Evolutionary conservation across 2,329 filamentous ascomycete species (phyloP).

Genomic region (Diaporthe sp.): DNA sequence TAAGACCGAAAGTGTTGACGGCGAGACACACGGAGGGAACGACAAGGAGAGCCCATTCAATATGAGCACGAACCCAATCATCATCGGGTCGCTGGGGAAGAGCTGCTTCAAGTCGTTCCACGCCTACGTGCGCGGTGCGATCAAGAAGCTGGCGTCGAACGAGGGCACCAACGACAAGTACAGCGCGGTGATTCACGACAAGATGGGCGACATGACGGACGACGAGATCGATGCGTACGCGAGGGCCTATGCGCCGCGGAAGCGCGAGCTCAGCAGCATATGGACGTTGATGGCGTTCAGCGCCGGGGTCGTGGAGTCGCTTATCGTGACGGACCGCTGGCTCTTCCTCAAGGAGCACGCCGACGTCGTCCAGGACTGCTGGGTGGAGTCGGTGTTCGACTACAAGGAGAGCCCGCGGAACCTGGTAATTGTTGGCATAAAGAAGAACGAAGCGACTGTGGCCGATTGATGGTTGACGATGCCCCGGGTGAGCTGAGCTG

Average conservation of each 20-base stretch:
- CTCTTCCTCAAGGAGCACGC: constrained; percentile 84
- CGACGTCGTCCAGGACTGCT: constrained; percentile 78
- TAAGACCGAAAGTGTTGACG: constrained; percentile 37
- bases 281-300: constrained; percentile 99
- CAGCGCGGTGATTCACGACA: constrained; percentile 71
- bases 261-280: constrained; percentile 85
- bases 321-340: constrained; percentile 93
- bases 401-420: constrained; percentile 89
- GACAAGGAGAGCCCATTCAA: constrained; percentile 58
- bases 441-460: constrained; percentile 53
- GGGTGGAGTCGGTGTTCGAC: constrained; percentile 96
- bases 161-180: constrained; percentile 67
- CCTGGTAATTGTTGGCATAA: constrained; percentile 91
- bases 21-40: not conserved
- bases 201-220: constrained; percentile 78
- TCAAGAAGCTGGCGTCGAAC: constrained; percentile 77
- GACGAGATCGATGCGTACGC: constrained; percentile 82
- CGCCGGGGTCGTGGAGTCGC: constrained; percentile 86
- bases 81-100: constrained; percentile 88
- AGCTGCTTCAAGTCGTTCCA: constrained; percentile 80
- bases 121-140: constrained; percentile 83
- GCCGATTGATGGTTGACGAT: not conserved
- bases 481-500: not conserved
- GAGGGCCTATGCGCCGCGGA: constrained; percentile 70
- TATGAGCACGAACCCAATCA: constrained; percentile 80